Percentiles rank a stretch among this genome's conserved stretches.
Evolutionary conservation across 306 rosid genomes (phyloP).

Genomic region (Myrica gale): DNA sequence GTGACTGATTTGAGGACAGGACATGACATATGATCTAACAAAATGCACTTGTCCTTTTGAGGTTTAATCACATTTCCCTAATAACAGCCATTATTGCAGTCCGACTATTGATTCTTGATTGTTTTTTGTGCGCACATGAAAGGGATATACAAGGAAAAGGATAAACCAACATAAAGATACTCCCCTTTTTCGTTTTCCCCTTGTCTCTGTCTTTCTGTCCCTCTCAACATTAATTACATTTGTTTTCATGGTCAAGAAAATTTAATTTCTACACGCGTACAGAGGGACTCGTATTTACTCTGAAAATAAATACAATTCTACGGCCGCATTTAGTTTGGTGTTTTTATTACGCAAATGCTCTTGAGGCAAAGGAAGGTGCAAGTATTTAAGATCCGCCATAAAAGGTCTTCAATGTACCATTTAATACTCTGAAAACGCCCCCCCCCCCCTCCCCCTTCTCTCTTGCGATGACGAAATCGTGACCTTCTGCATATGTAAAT

Average conservation of each 20-base stretch:
- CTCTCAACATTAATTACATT: background rate
- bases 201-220: too few species aligned
- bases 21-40: too few species aligned
- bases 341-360: background rate
- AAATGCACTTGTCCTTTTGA: background rate
- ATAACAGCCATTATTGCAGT: background rate
- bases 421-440: conserved; percentile 10
- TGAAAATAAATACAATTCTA: background rate
- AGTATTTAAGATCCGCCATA: conserved; percentile 27
- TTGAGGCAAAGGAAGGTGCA: conserved; percentile 19
- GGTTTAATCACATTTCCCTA: background rate
- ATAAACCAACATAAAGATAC: too few species aligned
- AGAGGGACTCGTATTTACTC: too few species aligned
- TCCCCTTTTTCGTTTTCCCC: too few species aligned
- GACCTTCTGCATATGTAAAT: background rate
- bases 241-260: background rate
- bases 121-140: background rate
- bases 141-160: too few species aligned
- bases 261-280: background rate
- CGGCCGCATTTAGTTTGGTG: background rate
- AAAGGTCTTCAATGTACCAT: conserved; percentile 30
- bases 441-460: background rate
- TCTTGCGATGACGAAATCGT: conserved; percentile 15
- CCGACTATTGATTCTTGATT: background rate
- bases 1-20: too few species aligned